Evolutionary conservation across 148 eudicot genomes (phyloP).

Genomic region (Euryodendron excelsum): DNA sequence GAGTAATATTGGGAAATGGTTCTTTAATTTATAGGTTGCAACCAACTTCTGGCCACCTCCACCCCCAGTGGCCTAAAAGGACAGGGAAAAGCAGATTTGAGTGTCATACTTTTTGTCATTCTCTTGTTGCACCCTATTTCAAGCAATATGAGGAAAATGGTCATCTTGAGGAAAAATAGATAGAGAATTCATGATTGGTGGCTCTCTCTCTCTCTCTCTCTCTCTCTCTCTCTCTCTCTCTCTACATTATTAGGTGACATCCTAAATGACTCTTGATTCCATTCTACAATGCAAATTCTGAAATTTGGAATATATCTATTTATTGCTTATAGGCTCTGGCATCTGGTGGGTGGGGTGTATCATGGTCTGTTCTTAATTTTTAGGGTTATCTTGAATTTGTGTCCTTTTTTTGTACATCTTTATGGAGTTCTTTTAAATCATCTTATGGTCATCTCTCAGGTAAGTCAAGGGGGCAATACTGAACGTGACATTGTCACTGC

Average conservation of each 20-base stretch:
- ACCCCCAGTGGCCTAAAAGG: neutral
- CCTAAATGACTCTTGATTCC: neutral
- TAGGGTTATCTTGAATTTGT: neutral
- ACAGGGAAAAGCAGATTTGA: neutral
- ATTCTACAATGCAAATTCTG: neutral
- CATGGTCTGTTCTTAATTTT: neutral
- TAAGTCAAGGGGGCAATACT: conserved; percentile 31
- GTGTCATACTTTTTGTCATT: no score
- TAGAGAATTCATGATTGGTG: neutral
- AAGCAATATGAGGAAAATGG: neutral
- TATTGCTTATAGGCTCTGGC: neutral
- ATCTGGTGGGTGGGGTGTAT: neutral
- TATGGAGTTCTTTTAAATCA: neutral
- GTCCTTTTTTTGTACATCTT: neutral
- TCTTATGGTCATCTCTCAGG: conserved; percentile 35
- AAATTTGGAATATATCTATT: neutral
- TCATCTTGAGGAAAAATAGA: neutral
- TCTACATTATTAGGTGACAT: neutral
- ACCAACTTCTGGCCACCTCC: no score
- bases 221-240: no score
- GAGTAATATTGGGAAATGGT: no score
- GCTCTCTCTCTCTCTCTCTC: no score
- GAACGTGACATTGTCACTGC: conserved; percentile 14
- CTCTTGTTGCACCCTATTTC: neutral
- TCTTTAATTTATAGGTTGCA: no score